Percentiles rank a stretch among this genome's conserved stretches.
phyloP scores from a whole-genome alignment of 352 stramenopile genomes.

The Aphanomyces euteiches region DNA sequence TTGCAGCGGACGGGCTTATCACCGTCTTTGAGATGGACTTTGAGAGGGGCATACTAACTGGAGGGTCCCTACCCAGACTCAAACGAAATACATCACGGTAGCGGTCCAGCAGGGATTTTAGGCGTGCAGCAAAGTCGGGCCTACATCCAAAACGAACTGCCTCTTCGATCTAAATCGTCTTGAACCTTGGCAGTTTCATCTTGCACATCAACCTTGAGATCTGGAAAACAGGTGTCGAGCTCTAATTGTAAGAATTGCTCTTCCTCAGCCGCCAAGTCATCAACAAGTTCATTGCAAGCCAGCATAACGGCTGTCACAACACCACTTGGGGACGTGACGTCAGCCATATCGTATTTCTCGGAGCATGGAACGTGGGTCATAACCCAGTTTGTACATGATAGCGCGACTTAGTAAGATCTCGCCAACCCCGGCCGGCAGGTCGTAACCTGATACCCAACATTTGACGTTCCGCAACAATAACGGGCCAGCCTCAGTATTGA shows the following conservation, averaged over 20 bases:
- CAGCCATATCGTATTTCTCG: constrained; percentile 11
- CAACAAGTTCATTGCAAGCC: background rate
- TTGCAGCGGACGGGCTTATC: constrained; percentile 24
- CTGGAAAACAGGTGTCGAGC: constrained; percentile 4
- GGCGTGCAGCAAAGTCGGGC: background rate
- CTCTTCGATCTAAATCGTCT: no score
- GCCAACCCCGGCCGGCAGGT: background rate
- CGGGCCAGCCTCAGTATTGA: background rate
- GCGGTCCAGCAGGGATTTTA: background rate
- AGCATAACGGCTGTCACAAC: constrained; percentile 13
- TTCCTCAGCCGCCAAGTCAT: constrained; percentile 10
- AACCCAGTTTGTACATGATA: constrained; percentile 25
- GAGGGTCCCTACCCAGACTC: constrained; percentile 26
- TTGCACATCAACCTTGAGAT: background rate
- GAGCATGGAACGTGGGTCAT: background rate
- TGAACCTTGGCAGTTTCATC: background rate
- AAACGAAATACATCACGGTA: constrained; percentile 20
- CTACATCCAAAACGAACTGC: background rate
- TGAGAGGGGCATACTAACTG: constrained; percentile 30
- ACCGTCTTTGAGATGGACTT: constrained; percentile 28
- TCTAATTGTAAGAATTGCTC: background rate
- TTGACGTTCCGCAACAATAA: constrained; percentile 8
- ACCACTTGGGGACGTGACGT: background rate
- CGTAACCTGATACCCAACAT: constrained; percentile 2
- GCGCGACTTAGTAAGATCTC: constrained; percentile 18